Evolutionary conservation across 2,329 filamentous ascomycete genomes (phyloP), one percentile per base, ranked within the genome.

Genomic region (Colletotrichum gigasporum): DNA sequence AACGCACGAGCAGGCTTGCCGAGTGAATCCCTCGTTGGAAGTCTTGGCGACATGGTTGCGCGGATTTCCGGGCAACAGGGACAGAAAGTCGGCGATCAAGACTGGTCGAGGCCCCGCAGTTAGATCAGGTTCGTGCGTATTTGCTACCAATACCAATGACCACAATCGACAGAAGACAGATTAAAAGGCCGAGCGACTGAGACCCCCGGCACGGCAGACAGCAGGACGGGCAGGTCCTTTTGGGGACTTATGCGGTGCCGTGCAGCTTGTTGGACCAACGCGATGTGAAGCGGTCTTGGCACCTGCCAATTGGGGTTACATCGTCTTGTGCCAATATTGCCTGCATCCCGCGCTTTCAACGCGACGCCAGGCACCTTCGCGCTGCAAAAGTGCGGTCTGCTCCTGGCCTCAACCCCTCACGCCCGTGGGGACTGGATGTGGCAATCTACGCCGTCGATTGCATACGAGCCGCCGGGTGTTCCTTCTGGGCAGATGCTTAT

Each of bases 231-330:
- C 48, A 61, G 61, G 55, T 60, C 47, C 9, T 53, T 64, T 41
- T 26, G 12, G 14, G 8, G 22, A 20, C 16, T n/a, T n/a, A 28
- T 32, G 37, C 22, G 22, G 18, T 14, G 54, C 30, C 39, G 24
- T n/a, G 32, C 26, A 44, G 24, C n/a, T 18, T n/a, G 59, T 51
- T 57, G 52, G 55, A 37, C 34, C 32, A 30, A 30, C 30, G 26
- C 47, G 55, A 54, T 54, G 54, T 61, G 34, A 26, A 52, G 30
- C 34, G 48, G 48, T 22, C 61, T 64, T 64, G 56, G 61, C 61
- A 64, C 61, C 61, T 64, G 61, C 61, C 61, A 9, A 28, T 54
- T 61, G 28, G 1, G 56, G 61, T 61, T 61, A 64, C 61, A 61
- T 50, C 41, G 61, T 37, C 48, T 47, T 48, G 61, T 39, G 26